Percentiles rank a stretch among this genome's conserved stretches.
These are phyloP conservation scores for Bipolaris zeicola DNA, from an alignment of 2,329 filamentous ascomycete species.

Conservation along the genomic window DNA sequence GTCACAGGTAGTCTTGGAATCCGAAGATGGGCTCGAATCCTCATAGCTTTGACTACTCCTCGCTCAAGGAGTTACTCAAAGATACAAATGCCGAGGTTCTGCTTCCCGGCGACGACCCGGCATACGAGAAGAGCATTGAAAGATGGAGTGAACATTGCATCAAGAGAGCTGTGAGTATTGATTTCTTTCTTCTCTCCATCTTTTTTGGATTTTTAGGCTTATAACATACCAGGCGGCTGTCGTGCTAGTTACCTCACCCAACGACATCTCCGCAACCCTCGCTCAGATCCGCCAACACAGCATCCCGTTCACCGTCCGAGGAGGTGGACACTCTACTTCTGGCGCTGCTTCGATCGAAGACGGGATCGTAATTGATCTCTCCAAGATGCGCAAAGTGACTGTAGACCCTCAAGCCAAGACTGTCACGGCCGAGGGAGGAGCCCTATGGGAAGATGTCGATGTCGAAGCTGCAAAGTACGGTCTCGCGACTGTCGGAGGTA, in stretches of 20 bases:
- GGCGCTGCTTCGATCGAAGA: constrained; percentile 57
- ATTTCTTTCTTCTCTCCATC: too few relatives aligned
- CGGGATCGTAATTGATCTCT: constrained; percentile 63
- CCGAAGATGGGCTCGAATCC: constrained; percentile 16
- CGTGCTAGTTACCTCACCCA: constrained; percentile 23
- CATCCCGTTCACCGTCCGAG: constrained; percentile 60
- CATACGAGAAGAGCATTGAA: constrained; percentile 34
- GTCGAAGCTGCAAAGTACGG: constrained; percentile 55
- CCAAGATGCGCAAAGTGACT: constrained; percentile 56
- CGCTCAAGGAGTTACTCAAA: constrained; percentile 28
- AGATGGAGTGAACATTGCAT: constrained; percentile 39
- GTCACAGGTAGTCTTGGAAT: not conserved
- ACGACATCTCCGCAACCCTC: constrained; percentile 32
- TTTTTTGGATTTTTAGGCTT: not conserved
- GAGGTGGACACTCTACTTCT: constrained; percentile 63
- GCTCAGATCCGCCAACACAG: constrained; percentile 30
- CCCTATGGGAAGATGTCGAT: constrained; percentile 62
- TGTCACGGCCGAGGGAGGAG: constrained; percentile 59
- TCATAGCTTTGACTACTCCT: constrained; percentile 22
- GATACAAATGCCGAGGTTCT: constrained; percentile 28
- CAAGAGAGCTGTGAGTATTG: constrained; percentile 32
- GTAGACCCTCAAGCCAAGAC: constrained; percentile 55
- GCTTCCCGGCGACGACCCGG: constrained; percentile 25
- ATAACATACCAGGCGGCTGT: constrained; percentile 25
- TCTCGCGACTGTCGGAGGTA: constrained; percentile 66